A percentile compares a stretch with the other conserved stretches of the same genome.
These are phyloP conservation scores for Alternaria panax DNA, from an alignment of 2,329 filamentous ascomycete genomes.

Conservation along the genomic window DNA sequence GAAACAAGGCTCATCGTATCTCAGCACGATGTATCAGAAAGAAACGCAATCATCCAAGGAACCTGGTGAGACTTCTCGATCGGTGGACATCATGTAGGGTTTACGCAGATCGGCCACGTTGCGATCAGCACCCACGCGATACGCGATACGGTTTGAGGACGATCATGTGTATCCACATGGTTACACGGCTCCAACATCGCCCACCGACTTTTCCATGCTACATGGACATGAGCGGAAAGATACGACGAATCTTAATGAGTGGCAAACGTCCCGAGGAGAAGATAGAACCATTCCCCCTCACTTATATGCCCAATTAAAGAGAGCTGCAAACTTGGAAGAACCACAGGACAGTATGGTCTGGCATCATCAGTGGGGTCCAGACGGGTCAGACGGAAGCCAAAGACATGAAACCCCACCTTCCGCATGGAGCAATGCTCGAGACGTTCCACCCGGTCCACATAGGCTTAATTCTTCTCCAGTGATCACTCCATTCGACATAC, in stretches of 20 bases:
- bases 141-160: constrained; percentile 24
- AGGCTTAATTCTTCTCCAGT: constrained; percentile 33
- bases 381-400: neutral
- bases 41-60: neutral
- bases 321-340: neutral
- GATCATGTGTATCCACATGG: constrained; percentile 29
- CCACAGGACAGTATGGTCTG: neutral
- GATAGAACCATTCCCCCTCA: neutral
- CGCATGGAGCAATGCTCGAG: neutral
- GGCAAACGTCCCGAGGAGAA: neutral
- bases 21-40: neutral
- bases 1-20: constrained; percentile 18
- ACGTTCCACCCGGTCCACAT: neutral
- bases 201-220: constrained; percentile 12
- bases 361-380: neutral
- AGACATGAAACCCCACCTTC: neutral
- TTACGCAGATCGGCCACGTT: constrained; percentile 15
- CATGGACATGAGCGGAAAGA: constrained; percentile 5
- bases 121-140: constrained; percentile 30
- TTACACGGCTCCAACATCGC: constrained; percentile 32
- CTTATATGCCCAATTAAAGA: neutral
- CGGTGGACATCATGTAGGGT: constrained; percentile 22
- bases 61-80: constrained; percentile 23
- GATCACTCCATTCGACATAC: constrained; percentile 13
- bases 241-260: neutral